Conservation (phyloP, 106 monocot genomes). For the Triglochin maritima region DNA sequence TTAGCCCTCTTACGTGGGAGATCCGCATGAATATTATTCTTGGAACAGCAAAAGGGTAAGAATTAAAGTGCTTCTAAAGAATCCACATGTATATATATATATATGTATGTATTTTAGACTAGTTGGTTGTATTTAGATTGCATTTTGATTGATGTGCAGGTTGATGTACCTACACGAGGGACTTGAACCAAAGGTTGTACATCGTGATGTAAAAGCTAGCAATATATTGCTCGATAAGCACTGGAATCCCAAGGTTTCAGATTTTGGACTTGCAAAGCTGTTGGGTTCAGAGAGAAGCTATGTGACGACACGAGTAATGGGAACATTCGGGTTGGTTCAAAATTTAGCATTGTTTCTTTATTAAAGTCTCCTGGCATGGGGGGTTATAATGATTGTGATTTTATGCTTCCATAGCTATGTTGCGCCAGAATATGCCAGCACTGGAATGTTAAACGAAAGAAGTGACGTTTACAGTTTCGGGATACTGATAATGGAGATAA, state of each 20-base stretch:
- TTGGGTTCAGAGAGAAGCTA: slow-evolving; percentile 78
- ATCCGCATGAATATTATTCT: slow-evolving; percentile 49
- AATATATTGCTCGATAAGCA: slow-evolving; percentile 75
- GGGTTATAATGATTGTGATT: neutral
- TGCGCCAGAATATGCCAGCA: slow-evolving; percentile 85
- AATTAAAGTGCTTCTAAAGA: neutral
- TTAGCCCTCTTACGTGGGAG: slow-evolving; percentile 46
- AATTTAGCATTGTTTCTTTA: neutral
- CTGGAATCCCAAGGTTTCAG: slow-evolving; percentile 79
- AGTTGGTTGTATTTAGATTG: neutral
- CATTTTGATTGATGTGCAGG: slow-evolving; percentile 16
- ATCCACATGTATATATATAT: too few species aligned
- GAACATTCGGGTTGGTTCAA: slow-evolving; percentile 71
- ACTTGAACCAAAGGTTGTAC: slow-evolving; percentile 91
- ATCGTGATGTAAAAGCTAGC: slow-evolving; percentile 87
- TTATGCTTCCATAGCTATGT: slow-evolving; percentile 51
- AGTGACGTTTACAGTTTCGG: slow-evolving; percentile 94
- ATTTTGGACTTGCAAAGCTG: slow-evolving; percentile 90
- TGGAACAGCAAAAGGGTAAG: slow-evolving; percentile 43
- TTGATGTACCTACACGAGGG: slow-evolving; percentile 89
- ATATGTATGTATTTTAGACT: too few species aligned
- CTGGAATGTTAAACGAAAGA: slow-evolving; percentile 86
- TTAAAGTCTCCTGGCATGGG: neutral
- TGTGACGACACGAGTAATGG: slow-evolving; percentile 88
- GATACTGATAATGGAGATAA: slow-evolving; percentile 90